Conservation (phyloP, 345 rosid genomes). For the Linum lewisii region DNA sequence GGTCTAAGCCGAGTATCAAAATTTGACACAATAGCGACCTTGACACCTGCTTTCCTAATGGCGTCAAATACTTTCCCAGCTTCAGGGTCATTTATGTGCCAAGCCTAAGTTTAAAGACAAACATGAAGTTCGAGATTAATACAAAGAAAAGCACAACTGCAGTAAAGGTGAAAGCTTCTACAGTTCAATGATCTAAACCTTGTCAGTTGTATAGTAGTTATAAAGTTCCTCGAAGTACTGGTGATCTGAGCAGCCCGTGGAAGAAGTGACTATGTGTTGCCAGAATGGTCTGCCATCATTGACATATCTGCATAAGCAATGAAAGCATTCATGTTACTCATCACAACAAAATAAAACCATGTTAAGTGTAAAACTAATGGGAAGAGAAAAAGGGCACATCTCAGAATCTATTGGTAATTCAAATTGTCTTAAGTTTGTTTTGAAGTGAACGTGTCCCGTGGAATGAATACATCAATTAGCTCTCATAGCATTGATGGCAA, state of each 20-base stretch:
- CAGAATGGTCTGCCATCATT: conserved; percentile 93
- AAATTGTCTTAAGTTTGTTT: too few species aligned
- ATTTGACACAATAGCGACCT: conserved; percentile 86
- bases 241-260: conserved; percentile 85
- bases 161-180: background rate
- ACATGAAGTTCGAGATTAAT: background rate
- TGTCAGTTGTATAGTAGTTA: conserved; percentile 65
- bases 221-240: conserved; percentile 92
- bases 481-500: too few species aligned
- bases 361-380: background rate
- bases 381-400: background rate
- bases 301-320: conserved; percentile 51
- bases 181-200: conserved; percentile 30
- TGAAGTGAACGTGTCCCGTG: too few species aligned
- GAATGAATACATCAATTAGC: too few species aligned
- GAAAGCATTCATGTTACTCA: background rate
- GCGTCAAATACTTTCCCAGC: conserved; percentile 82
- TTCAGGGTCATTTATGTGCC: conserved; percentile 93
- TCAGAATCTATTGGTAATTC: background rate
- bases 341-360: background rate
- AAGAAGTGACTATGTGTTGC: conserved; percentile 80
- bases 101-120: conserved; percentile 44
- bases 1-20: conserved; percentile 92
- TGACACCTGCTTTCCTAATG: conserved; percentile 66
- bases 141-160: background rate